These are phyloP conservation scores for Fraxinus paxiana DNA, from an alignment of 305 asterid genomes.

Conservation along the genomic window DNA sequence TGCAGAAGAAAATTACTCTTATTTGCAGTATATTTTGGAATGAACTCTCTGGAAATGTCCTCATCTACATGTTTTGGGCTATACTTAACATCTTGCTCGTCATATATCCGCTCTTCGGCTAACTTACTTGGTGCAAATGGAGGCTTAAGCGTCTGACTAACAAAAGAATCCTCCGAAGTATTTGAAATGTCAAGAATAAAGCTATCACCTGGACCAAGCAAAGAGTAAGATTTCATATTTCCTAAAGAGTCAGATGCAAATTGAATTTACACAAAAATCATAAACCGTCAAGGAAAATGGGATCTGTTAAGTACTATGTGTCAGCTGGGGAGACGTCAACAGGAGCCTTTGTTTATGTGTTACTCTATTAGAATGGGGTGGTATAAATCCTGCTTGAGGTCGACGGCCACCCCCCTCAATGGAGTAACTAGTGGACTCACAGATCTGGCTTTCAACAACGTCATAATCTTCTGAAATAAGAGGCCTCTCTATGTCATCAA, in stretches of 20 bases:
- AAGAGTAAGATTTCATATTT: slow-evolving; percentile 24
- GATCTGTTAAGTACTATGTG: slow-evolving; percentile 48
- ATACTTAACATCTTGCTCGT: slow-evolving; percentile 44
- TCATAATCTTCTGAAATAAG: slow-evolving; percentile 61
- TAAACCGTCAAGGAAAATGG: slow-evolving; percentile 2
- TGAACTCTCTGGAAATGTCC: slow-evolving; percentile 31
- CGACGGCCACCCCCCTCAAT: slow-evolving; percentile 41
- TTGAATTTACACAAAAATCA: not conserved
- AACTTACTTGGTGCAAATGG: slow-evolving; percentile 45
- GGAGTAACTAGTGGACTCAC: slow-evolving; percentile 39
- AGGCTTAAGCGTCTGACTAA: slow-evolving; percentile 65
- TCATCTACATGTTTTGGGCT: slow-evolving; percentile 40
- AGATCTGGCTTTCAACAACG: slow-evolving; percentile 40
- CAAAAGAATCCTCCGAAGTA: slow-evolving; percentile 52
- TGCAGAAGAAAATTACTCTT: slow-evolving; percentile 59
- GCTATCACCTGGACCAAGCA: slow-evolving; percentile 69
- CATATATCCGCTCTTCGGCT: slow-evolving; percentile 41
- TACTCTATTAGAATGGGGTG: slow-evolving; percentile 41
- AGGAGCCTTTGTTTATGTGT: slow-evolving; percentile 47
- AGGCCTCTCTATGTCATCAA: slow-evolving; percentile 85
- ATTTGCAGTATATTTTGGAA: slow-evolving; percentile 39
- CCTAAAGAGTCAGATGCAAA: slow-evolving; percentile 12
- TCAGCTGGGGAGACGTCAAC: slow-evolving; percentile 52
- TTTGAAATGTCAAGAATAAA: slow-evolving; percentile 79
- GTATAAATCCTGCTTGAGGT: slow-evolving; percentile 36